Evolutionary conservation across 2,329 filamentous ascomycete species (phyloP), one percentile per base, ranked within the genome.

Genomic region (Rutstroemia sp.): DNA sequence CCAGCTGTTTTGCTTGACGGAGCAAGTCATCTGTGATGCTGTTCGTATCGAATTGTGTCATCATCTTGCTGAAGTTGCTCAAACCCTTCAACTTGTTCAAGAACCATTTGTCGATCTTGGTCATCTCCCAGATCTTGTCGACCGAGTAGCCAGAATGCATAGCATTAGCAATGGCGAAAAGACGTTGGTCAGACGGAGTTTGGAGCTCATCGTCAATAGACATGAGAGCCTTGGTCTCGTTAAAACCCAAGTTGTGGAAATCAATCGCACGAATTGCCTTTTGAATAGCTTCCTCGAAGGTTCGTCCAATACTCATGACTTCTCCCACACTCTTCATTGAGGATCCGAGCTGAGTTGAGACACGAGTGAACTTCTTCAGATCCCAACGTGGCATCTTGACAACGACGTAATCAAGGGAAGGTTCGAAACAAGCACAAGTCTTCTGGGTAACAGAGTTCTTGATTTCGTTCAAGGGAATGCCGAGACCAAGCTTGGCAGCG

Each of bases 21-120:
- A 99, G 78, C 59, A 94, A 83, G 68, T 96, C 92, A 74, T 92
- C 88, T 78, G 92, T 92, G 61, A 99, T 34, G 4, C 3, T 34
- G 76, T 55, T 85, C 87, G 67, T 88, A 85, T 48, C 97, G 80
- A 68, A 85, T 88, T 64, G 91, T 92, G 59, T 90, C 84, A 34
- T 87, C 83, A 76, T 96, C 83, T 60, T 99, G 83, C 71, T 95
- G 76, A 87, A 92, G 73, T 97, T 83, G 51, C 96, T 94, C 67
- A 99, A 89, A 78, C 97, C 97, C 76, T 96, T 86, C 51, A 99
- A 84, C 82, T 99, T 97, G 84, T 96, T 84, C 66, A 99, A 76
- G 80, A 99, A 99, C 94, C 94, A 97, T 76, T 95, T 96, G 78
- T 97, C 94, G 68, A 99, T 99, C 81, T 96, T 96, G 75, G 88